Base-by-base conservation (phyloP, 495 filamentous ascomycete genomes). In the Tuber brumale region DNA sequence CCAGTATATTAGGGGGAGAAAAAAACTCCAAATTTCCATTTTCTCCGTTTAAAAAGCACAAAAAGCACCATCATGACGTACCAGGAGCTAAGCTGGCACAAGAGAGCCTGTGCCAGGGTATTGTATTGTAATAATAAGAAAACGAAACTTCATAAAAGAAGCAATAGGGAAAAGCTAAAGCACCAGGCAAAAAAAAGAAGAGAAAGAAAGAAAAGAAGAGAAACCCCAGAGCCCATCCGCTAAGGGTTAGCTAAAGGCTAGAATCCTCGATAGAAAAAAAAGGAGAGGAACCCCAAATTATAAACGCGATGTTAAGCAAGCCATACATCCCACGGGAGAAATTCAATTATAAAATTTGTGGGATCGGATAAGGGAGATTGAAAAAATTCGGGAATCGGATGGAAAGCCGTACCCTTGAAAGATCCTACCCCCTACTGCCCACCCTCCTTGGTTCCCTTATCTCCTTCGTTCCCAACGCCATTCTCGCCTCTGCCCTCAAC, bases 371-470 rank as follows among this genome's bases (percentile, higher is more conserved):
- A 66, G 57, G 31, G 18, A 18, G 27, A 35, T 66, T 35, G 57
- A 18, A 66, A 66, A 66, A 66, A 66, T 35, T 35, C 57, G 14
- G 51, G n/a, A 61, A 61, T 16, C 51, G n/a, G n/a, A 61, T 61
- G 3, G 51, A 61, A 61, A 61, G 6, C 51, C 51, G 51, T 16
- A 61, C 6, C 1, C 51, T 61, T n/a, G 10, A 27, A 27, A 12
- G 51, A 27, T 61, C 31, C 51, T 31, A 31, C 35, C 41, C 70
- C 23, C 41, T 77, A 71, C 21, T 72, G 70, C 57, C 46, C 39
- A n/a, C 44, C 46, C 35, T 72, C 72, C 69, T n/a, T 73, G 45
- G 35, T 23, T 37, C 27, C 61, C 51, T 72, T 48, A 72, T 75
- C 51, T 44, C 45, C 71, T n/a, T 45, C 23, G 19, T 76, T 44